Evolutionary conservation across 1,284 basidiomycete genomes (phyloP).

Genomic region (Peniophora sp.): DNA sequence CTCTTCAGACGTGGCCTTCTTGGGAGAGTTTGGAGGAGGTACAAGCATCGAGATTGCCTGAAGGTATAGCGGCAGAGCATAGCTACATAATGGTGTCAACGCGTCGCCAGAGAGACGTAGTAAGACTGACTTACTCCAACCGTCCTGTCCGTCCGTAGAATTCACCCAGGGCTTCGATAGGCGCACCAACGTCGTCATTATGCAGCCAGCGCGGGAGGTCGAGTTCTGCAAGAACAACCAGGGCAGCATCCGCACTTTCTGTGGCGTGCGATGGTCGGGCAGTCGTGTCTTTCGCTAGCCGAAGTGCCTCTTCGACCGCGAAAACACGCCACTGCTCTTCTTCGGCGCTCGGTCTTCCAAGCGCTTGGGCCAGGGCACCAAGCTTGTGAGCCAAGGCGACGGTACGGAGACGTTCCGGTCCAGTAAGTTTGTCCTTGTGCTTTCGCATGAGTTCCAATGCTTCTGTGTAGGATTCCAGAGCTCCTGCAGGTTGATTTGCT

Average conservation of each 20-base stretch:
- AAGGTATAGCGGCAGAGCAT: slow-evolving; percentile 57
- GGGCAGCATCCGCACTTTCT: slow-evolving; percentile 13
- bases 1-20: slow-evolving; percentile 35
- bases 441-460: slow-evolving; percentile 27
- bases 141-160: slow-evolving; percentile 57
- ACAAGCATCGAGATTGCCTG: slow-evolving; percentile 60
- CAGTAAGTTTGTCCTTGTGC: slow-evolving; percentile 20
- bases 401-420: slow-evolving; percentile 46
- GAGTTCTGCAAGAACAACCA: slow-evolving; percentile 38
- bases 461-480: slow-evolving; percentile 45
- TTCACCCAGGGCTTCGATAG: slow-evolving; percentile 57
- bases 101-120: neutral
- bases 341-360: slow-evolving; percentile 29
- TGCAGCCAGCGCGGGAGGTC: slow-evolving; percentile 57
- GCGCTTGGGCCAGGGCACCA: slow-evolving; percentile 44
- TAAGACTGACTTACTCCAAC: slow-evolving; percentile 39
- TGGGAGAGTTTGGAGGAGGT: slow-evolving; percentile 32
- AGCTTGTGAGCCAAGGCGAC: slow-evolving; percentile 63
- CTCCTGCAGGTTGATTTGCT: slow-evolving; percentile 32
- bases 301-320: slow-evolving; percentile 55
- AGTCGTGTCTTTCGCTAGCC: slow-evolving; percentile 19
- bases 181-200: slow-evolving; percentile 57
- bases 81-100: slow-evolving; percentile 30
- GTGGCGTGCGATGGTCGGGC: slow-evolving; percentile 7
- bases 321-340: slow-evolving; percentile 55